phyloP scores from a whole-genome alignment of 2,329 filamentous ascomycete species.

The Fusarium temperatum region DNA sequence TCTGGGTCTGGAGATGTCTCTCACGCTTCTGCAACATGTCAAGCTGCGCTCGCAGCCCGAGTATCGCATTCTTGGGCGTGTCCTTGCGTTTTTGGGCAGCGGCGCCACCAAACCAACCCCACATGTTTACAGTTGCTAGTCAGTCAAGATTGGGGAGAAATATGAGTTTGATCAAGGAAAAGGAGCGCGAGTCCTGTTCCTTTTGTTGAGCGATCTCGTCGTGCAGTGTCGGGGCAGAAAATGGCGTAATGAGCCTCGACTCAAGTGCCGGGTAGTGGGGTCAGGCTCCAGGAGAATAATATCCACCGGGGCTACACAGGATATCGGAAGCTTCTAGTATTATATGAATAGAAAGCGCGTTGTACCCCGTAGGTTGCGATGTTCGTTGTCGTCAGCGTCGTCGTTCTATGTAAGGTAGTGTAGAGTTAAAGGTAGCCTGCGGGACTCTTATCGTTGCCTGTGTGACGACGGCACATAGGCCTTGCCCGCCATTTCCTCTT shows the following conservation, averaged over 20 bases:
- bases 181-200: conserved; percentile 25
- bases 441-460: conserved; percentile 45
- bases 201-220: conserved; percentile 7
- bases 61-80: conserved; percentile 94
- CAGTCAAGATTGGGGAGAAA: background rate
- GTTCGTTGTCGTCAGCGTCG: conserved; percentile 32
- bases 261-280: conserved; percentile 39
- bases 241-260: conserved; percentile 39
- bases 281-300: conserved; percentile 34
- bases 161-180: background rate
- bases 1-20: conserved; percentile 88
- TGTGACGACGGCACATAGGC: conserved; percentile 47
- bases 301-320: background rate
- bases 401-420: conserved; percentile 32
- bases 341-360: background rate
- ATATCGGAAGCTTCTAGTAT: background rate
- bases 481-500: conserved; percentile 8
- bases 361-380: background rate
- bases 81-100: conserved; percentile 88
- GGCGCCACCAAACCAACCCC: conserved; percentile 92
- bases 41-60: conserved; percentile 85
- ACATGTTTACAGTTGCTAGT: conserved; percentile 58
- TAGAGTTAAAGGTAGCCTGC: conserved; percentile 34
- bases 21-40: conserved; percentile 99
- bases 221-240: conserved; percentile 25